Evolutionary conservation across 2,329 filamentous ascomycete genomes (phyloP).

Genomic region (Fusarium buharicum): DNA sequence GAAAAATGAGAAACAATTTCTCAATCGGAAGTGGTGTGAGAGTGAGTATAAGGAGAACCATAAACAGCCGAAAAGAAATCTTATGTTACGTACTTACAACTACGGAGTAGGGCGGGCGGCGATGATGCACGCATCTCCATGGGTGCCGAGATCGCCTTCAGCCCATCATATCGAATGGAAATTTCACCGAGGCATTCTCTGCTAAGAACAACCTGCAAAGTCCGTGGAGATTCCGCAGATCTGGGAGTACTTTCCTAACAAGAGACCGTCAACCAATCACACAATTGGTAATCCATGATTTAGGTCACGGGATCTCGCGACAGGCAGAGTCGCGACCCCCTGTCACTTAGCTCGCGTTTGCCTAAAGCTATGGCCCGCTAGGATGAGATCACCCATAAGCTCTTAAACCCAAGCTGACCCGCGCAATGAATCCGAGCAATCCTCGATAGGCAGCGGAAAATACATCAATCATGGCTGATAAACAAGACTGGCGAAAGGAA

Average conservation of each 20-base stretch:
- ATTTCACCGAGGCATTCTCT: slow-evolving; percentile 13
- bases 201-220: slow-evolving; percentile 19
- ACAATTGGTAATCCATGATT: slow-evolving; percentile 32
- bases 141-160: slow-evolving; percentile 40
- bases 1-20: not conserved
- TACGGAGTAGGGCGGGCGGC: slow-evolving; percentile 25
- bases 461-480: slow-evolving; percentile 49
- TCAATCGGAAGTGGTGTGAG: slow-evolving; percentile 33
- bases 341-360: slow-evolving; percentile 47
- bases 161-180: slow-evolving; percentile 41
- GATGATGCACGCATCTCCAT: slow-evolving; percentile 45
- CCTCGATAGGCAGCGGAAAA: slow-evolving; percentile 15
- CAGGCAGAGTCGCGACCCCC: slow-evolving; percentile 34
- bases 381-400: slow-evolving; percentile 37
- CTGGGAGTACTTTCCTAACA: slow-evolving; percentile 30
- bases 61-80: slow-evolving; percentile 35
- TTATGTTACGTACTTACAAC: slow-evolving; percentile 26
- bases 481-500: slow-evolving; percentile 59
- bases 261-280: slow-evolving; percentile 41
- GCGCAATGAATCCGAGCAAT: slow-evolving; percentile 25
- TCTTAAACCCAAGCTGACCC: slow-evolving; percentile 40
- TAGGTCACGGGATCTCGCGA: slow-evolving; percentile 49
- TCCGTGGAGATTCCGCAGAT: too few species aligned
- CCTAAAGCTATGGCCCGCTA: slow-evolving; percentile 45
- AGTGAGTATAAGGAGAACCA: slow-evolving; percentile 22